Conservation (phyloP, 2,329 filamentous ascomycete species). For the Pseudomassariella vexata region DNA sequence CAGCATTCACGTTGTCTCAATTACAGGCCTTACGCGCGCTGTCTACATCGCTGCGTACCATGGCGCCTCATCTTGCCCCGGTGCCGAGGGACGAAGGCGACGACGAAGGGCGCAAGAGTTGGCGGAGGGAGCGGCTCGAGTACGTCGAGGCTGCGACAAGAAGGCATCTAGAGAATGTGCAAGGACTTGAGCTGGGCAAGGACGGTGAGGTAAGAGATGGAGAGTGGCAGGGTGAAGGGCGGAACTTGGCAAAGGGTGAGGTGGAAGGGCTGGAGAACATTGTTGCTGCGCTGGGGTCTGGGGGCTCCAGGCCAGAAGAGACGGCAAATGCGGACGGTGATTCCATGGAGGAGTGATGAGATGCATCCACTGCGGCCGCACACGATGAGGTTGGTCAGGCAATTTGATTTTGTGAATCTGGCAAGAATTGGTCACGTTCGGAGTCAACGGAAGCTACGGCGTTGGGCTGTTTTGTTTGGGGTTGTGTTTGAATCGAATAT, state of each 20-base stretch:
- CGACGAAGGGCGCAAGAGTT: constrained; percentile 38
- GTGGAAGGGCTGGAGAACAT: constrained; percentile 52
- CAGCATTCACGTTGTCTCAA: constrained; percentile 76
- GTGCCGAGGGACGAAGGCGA: constrained; percentile 24
- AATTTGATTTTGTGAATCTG: too few relatives aligned
- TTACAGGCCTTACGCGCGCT: constrained; percentile 71
- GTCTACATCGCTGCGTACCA: constrained; percentile 50
- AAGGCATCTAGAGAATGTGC: constrained; percentile 66
- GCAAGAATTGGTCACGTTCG: too few relatives aligned
- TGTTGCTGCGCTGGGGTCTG: constrained; percentile 36
- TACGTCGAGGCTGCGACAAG: constrained; percentile 80
- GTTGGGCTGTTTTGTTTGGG: too few relatives aligned
- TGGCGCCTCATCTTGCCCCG: constrained; percentile 57
- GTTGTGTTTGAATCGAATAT: too few relatives aligned
- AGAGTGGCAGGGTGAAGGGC: constrained; percentile 54
- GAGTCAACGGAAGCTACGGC: too few relatives aligned
- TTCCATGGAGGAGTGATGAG: constrained; percentile 23
- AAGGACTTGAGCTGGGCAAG: constrained; percentile 59
- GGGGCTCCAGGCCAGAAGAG: constrained; percentile 7
- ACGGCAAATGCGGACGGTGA: constrained; percentile 1
- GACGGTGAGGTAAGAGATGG: constrained; percentile 59
- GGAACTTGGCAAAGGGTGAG: constrained; percentile 43
- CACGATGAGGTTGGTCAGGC: too few relatives aligned
- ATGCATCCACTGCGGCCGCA: too few relatives aligned
- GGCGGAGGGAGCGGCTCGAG: constrained; percentile 64